These are phyloP conservation scores for Zelonia costaricensis DNA, from an alignment of 208 protist genomes.

Conservation along the genomic window DNA sequence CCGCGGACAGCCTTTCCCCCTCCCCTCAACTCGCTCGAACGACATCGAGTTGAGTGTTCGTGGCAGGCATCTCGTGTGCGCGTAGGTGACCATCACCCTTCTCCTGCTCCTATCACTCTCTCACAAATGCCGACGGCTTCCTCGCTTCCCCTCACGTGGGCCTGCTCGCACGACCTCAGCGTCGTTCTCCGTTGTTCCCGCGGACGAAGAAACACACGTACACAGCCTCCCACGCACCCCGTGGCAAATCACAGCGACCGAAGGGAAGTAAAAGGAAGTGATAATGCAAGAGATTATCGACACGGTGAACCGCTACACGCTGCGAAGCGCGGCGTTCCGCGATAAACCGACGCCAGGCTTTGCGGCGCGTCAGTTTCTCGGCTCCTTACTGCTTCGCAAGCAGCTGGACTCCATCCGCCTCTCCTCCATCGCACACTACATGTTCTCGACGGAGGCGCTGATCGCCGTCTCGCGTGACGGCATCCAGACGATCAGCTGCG, in stretches of 20 bases:
- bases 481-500: constrained; percentile 62
- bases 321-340: constrained; percentile 23
- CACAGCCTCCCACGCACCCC: neutral
- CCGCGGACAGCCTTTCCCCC: too few species aligned
- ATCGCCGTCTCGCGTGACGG: constrained; percentile 65
- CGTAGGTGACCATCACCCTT: too few species aligned
- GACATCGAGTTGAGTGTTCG: too few species aligned
- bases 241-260: neutral
- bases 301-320: constrained; percentile 58
- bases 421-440: constrained; percentile 49
- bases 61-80: too few species aligned
- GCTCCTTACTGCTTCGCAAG: constrained; percentile 34
- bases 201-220: too few species aligned
- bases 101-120: too few species aligned
- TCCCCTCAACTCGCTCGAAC: too few species aligned
- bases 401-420: constrained; percentile 54
- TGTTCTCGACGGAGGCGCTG: constrained; percentile 60
- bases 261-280: neutral
- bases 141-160: too few species aligned
- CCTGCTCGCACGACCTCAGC: too few species aligned
- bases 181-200: too few species aligned
- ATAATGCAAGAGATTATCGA: constrained; percentile 71
- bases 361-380: constrained; percentile 52
- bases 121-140: too few species aligned
- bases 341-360: constrained; percentile 38